Evolutionary conservation across 108 stramenopile genomes (phyloP).

Genomic region (Nitzschia inconspicua): DNA sequence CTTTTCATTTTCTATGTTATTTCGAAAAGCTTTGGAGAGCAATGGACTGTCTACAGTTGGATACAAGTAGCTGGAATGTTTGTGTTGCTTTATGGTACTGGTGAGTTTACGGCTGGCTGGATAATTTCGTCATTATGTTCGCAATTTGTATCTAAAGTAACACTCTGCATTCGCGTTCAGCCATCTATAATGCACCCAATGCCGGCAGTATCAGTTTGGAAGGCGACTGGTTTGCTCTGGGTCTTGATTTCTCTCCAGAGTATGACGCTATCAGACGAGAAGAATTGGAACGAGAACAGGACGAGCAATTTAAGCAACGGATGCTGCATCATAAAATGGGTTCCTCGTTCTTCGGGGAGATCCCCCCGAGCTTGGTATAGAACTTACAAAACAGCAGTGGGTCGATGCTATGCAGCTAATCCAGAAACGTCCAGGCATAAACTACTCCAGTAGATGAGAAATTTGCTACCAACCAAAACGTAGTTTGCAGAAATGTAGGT

Average conservation of each 20-base stretch:
- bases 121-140: too few species aligned
- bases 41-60: conserved; percentile 80
- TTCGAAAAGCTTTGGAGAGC: conserved; percentile 71
- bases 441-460: too few species aligned
- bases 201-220: conserved; percentile 72
- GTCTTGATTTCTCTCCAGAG: conserved; percentile 52
- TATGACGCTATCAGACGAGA: conserved; percentile 52
- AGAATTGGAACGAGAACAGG: conserved; percentile 43
- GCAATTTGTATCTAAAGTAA: too few species aligned
- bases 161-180: too few species aligned
- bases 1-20: conserved; percentile 86
- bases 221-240: conserved; percentile 63
- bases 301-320: conserved; percentile 39
- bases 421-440: too few species aligned
- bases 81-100: conserved; percentile 91
- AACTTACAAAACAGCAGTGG: too few species aligned
- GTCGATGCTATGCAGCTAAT: too few species aligned
- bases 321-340: conserved; percentile 43
- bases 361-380: too few species aligned
- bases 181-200: conserved; percentile 92
- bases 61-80: conserved; percentile 87
- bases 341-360: conserved; percentile 46
- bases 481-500: too few species aligned
- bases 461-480: too few species aligned
- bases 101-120: too few species aligned